A percentile compares a stretch with the other conserved stretches of the same genome.
These are phyloP conservation scores for Verticillium isaacii DNA, from an alignment of 2,329 filamentous ascomycete genomes.

Conservation along the genomic window DNA sequence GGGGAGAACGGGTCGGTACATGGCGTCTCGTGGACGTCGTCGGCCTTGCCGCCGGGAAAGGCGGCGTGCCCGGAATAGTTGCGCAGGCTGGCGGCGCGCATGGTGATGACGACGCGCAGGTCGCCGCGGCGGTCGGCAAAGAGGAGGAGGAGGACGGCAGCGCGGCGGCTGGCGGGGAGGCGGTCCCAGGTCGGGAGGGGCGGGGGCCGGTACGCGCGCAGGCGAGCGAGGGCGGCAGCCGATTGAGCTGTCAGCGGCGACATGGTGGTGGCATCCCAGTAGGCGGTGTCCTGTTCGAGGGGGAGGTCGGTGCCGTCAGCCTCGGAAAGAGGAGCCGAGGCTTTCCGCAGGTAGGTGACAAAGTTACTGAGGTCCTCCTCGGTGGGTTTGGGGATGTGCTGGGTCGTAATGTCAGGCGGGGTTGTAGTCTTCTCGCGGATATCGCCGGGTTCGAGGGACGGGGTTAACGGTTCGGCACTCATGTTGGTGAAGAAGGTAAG, in stretches of 20 bases:
- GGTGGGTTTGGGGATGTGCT: conserved; percentile 6
- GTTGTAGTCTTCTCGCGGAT: neutral
- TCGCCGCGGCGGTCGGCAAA: conserved; percentile 82
- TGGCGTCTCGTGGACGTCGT: conserved; percentile 52
- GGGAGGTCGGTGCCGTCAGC: conserved; percentile 5
- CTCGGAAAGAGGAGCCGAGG: conserved; percentile 1
- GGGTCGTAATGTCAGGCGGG: neutral
- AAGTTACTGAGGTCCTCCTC: conserved; percentile 13
- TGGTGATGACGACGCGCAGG: conserved; percentile 65
- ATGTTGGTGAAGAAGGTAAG: neutral
- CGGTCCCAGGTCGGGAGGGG: conserved; percentile 58
- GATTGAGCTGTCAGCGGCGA: conserved; percentile 50
- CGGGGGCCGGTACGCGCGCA: conserved; percentile 57
- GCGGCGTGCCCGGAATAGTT: conserved; percentile 82
- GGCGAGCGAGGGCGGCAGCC: conserved; percentile 52
- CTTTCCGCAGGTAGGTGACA: conserved; percentile 10
- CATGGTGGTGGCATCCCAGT: conserved; percentile 56
- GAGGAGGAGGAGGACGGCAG: conserved; percentile 81
- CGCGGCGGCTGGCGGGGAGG: conserved; percentile 62
- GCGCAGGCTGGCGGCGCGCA: conserved; percentile 58
- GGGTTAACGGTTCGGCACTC: neutral
- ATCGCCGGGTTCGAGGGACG: neutral
- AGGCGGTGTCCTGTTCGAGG: conserved; percentile 37
- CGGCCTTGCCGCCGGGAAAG: conserved; percentile 74
- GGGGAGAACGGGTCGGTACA: conserved; percentile 34